Conservation (phyloP, 306 rosid species). For the Calophaca sinica region DNA sequence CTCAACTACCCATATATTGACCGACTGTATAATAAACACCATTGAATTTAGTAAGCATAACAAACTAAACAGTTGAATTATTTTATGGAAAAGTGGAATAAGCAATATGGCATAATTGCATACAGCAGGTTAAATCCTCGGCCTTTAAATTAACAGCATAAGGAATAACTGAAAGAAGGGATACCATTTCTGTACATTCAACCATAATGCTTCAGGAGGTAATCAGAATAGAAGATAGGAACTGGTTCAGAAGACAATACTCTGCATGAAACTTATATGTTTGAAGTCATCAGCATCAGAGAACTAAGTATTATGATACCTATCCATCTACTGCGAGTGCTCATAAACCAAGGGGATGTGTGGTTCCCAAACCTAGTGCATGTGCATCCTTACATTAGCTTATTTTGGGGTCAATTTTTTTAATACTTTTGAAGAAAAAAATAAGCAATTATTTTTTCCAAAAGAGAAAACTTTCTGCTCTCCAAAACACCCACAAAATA, state of each 20-base stretch:
- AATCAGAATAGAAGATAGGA: constrained; percentile 24
- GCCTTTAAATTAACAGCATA: constrained; percentile 23
- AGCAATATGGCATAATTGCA: too few species aligned
- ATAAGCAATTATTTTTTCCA: background rate
- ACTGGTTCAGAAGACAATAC: constrained; percentile 1
- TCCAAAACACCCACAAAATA: background rate
- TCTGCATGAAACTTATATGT: background rate
- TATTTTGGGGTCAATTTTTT: background rate
- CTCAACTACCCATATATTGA: constrained; percentile 20
- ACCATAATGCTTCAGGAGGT: background rate
- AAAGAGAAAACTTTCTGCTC: background rate
- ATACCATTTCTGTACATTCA: constrained; percentile 14
- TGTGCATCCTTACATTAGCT: background rate
- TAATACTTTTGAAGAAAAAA: background rate
- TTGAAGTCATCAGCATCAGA: background rate
- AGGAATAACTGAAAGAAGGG: background rate
- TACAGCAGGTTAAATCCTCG: constrained; percentile 5
- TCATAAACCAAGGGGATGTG: background rate
- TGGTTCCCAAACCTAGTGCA: background rate
- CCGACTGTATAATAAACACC: background rate
- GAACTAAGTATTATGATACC: background rate
- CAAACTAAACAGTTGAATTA: constrained; percentile 7
- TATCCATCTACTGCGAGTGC: background rate
- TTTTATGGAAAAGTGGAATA: background rate
- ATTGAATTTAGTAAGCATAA: constrained; percentile 4